Percentiles rank a stretch among this genome's conserved stretches.
Evolutionary conservation across 345 rosid species (phyloP).

Genomic region (Salix exigua): DNA sequence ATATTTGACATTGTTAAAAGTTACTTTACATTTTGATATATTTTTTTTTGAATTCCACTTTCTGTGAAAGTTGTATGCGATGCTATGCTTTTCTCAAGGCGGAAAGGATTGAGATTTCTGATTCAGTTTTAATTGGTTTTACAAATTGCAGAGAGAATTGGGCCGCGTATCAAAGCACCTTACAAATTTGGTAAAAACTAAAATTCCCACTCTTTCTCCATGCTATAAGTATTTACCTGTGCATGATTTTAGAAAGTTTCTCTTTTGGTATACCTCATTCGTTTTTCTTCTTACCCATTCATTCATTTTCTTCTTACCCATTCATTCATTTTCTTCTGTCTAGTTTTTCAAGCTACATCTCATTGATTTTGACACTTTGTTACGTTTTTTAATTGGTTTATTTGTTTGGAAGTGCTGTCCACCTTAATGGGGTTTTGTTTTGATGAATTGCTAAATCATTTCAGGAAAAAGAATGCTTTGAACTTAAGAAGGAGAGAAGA

Average conservation of each 20-base stretch:
- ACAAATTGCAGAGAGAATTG: constrained; percentile 56
- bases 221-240: background rate
- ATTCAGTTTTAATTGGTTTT: constrained; percentile 2
- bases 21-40: background rate
- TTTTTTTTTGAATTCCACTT: background rate
- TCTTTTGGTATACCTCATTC: background rate
- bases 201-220: background rate
- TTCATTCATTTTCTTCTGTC: background rate
- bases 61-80: background rate
- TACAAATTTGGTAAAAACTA: constrained; percentile 24
- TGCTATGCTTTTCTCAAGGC: background rate
- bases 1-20: background rate
- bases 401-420: background rate
- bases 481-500: constrained; percentile 48
- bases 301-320: background rate
- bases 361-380: background rate
- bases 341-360: background rate
- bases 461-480: constrained; percentile 59
- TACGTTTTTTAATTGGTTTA: background rate
- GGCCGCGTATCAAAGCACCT: constrained; percentile 49
- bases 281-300: background rate
- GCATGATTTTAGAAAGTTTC: background rate
- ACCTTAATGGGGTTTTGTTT: background rate
- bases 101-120: constrained; percentile 6
- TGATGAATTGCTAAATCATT: constrained; percentile 8